Evolutionary conservation across 805 yeast species (phyloP), one percentile per base, ranked within the genome.

Genomic region (Kodamaea neixiangensis): DNA sequence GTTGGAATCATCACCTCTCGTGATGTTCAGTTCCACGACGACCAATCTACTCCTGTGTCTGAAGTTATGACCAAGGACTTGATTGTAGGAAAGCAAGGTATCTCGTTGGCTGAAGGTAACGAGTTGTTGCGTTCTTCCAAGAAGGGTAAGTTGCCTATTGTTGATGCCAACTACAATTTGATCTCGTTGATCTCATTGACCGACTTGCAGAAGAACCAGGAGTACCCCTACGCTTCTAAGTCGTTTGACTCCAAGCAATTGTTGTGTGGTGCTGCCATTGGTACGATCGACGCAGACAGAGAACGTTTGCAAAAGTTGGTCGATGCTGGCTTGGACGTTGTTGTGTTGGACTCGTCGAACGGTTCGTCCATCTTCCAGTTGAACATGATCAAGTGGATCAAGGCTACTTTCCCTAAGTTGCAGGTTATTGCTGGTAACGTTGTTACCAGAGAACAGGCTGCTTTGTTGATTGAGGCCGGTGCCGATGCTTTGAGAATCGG

Each of bases 371-470:
- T 87, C 59, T 94, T 86, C 90, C 99, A 94, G 81, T 71, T 91
- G 64, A 84, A 93, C 62, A 88, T 94, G 96, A 80, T 94, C 74
- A 80, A 85, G 76, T 90, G 90, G 92, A 87, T 89, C 76, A 94
- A 94, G 77, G 67, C 72, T 59, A 87, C 81, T 48, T 83, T 72
- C 79, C 90, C 96, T 59, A 81, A 86, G 20, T 77, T 94, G 64
- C 83, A 94, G 75, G 89, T 94, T 58, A 85, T 94, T 74, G 99
- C 96, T 54, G 99, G 99, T 81, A 94, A 94, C 70, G 99, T 94
- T 65, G 98, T 92, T 55, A 92, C 97, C 60, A 87, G 99, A 74
- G 99, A 93, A 74, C 99, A 94, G 80, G 98, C 99, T 61, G 99
- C 99, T 55, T 80, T 83, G 66, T 81, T 94, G 67, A 93, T 64